These are phyloP conservation scores for Suillus plorans DNA, from an alignment of 768 basidiomycete genomes.

Conservation along the genomic window DNA sequence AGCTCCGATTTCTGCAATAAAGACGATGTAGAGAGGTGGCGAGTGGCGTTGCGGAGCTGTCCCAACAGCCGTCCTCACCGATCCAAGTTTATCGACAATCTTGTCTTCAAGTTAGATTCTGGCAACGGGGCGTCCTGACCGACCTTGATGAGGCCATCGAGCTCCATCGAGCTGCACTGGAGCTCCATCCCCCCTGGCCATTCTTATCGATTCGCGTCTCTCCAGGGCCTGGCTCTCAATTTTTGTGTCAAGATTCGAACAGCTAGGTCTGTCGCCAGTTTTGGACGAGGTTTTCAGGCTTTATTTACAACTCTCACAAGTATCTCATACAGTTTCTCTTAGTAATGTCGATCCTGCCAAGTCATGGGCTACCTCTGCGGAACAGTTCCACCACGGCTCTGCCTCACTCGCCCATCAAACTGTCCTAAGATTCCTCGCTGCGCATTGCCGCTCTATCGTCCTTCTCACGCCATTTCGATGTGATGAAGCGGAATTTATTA, in stretches of 20 bases:
- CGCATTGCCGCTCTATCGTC: too few relatives aligned
- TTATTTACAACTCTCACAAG: background rate
- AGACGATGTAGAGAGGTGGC: too few relatives aligned
- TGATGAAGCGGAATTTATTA: too few relatives aligned
- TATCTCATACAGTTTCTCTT: background rate
- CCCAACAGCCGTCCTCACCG: too few relatives aligned
- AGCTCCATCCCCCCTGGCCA: background rate
- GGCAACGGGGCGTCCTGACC: constrained; percentile 9
- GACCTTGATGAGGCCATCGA: constrained; percentile 30
- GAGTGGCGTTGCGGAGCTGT: too few relatives aligned
- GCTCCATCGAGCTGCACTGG: constrained; percentile 4
- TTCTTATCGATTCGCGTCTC: background rate
- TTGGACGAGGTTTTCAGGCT: background rate
- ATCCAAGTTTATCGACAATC: constrained; percentile 3
- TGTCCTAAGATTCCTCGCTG: too few relatives aligned
- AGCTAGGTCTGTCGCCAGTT: background rate
- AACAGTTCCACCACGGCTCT: too few relatives aligned
- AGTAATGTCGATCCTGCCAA: background rate
- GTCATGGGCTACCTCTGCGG: too few relatives aligned
- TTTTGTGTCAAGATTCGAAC: background rate
- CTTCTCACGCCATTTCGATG: too few relatives aligned
- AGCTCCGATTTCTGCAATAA: too few relatives aligned
- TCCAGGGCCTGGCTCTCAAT: too few relatives aligned
- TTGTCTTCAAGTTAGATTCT: constrained; percentile 26
- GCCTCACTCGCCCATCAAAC: too few relatives aligned